A percentile compares a stretch with the other conserved stretches of the same genome.
phyloP scores from a whole-genome alignment of 2,329 filamentous ascomycete genomes.

The Cordyceps cateniannulata region DNA sequence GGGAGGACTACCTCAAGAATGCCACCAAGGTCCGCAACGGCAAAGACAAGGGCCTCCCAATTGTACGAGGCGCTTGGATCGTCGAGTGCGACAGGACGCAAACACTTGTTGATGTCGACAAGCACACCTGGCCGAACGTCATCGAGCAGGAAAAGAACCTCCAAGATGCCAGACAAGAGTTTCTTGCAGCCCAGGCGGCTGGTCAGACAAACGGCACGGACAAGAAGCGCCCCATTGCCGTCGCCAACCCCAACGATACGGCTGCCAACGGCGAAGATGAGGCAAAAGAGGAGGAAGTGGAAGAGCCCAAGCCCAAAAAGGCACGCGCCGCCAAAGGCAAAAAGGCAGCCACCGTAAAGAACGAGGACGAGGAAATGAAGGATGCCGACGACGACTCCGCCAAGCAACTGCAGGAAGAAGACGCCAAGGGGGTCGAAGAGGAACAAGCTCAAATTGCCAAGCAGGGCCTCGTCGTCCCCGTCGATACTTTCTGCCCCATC shows the following conservation, averaged over 20 bases:
- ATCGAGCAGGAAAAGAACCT: conserved; percentile 19
- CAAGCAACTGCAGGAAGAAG: conserved; percentile 26
- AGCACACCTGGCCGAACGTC: conserved; percentile 22
- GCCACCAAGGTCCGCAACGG: conserved; percentile 47
- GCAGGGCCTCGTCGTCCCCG: conserved; percentile 38
- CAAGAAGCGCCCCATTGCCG: conserved; percentile 23
- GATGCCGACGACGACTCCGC: conserved; percentile 25
- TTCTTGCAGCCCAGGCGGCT: conserved; percentile 18
- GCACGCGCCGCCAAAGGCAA: conserved; percentile 23
- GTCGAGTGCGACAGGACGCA: conserved; percentile 40
- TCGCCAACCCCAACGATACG: conserved; percentile 18
- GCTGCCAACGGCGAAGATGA: conserved; percentile 35
- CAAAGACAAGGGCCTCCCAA: conserved; percentile 38
- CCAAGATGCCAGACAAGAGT: conserved; percentile 19
- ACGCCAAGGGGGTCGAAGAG: conserved; percentile 22
- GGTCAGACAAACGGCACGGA: conserved; percentile 14
- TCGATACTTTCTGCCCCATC: conserved; percentile 41
- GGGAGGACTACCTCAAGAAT: conserved; percentile 42
- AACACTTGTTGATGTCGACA: conserved; percentile 19
- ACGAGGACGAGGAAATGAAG: conserved; percentile 19
- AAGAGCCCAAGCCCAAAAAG: conserved; percentile 35
- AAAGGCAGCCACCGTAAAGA: conserved; percentile 18
- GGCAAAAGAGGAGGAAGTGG: conserved; percentile 25
- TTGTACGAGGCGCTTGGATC: conserved; percentile 59
- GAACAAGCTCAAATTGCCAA: conserved; percentile 41